phyloP scores from a whole-genome alignment of 2,329 filamentous ascomycete genomes.

The Fusarium acutatum region DNA sequence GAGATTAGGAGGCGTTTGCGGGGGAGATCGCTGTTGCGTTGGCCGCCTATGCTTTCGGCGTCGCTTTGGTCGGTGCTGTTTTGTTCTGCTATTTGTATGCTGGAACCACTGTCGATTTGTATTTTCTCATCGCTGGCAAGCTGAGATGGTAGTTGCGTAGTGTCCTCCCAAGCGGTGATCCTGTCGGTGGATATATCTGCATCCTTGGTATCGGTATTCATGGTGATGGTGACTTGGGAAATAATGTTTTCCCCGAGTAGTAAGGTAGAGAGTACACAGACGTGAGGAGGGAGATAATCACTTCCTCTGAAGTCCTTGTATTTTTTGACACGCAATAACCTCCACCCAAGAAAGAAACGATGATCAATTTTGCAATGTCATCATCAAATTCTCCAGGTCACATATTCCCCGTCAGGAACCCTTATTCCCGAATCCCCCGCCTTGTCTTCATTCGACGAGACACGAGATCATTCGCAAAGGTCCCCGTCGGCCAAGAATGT shows the following conservation, averaged over 20 bases:
- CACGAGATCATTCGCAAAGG: neutral
- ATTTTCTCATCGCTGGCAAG: fast-evolving
- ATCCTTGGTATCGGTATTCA: too few species aligned
- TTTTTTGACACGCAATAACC: neutral
- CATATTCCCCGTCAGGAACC: neutral
- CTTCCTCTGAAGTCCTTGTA: neutral
- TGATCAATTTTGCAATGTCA: neutral
- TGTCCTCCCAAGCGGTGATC: too few species aligned
- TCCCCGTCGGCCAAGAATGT: neutral
- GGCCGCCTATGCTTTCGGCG: constrained; percentile 40
- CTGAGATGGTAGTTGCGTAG: neutral
- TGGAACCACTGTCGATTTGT: neutral
- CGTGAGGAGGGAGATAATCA: neutral
- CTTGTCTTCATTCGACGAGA: neutral
- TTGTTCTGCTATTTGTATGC: neutral
- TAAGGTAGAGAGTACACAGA: too few species aligned
- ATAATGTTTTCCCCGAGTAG: too few species aligned
- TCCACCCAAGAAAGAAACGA: neutral
- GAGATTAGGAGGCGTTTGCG: constrained; percentile 43
- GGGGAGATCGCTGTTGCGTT: constrained; percentile 46
- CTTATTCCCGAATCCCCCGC: neutral
- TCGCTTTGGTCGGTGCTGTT: neutral
- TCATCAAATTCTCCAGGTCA: neutral
- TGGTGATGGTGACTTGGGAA: too few species aligned
- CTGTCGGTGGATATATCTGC: too few species aligned